A percentile compares a stretch with the other conserved stretches of the same genome.
Evolutionary conservation across 345 rosid species (phyloP).

Genomic region (Trapa incisa): DNA sequence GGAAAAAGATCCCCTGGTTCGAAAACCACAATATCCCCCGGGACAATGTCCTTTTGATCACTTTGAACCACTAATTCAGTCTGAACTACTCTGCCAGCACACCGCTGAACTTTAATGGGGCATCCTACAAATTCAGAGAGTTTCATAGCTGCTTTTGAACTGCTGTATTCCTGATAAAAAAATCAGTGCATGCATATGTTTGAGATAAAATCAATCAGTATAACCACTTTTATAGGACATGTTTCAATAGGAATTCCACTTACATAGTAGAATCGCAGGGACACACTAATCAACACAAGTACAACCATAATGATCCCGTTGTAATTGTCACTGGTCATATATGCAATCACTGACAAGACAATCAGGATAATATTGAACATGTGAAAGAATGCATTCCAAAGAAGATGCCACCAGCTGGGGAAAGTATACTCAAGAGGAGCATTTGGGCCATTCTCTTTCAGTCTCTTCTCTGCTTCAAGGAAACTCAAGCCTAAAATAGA

Average conservation of each 20-base stretch:
- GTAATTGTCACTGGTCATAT: conserved; percentile 47
- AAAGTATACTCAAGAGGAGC: conserved; percentile 34
- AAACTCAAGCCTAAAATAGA: conserved; percentile 45
- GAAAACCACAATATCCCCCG: conserved; percentile 59
- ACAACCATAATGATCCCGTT: conserved; percentile 56
- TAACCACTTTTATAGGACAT: neutral
- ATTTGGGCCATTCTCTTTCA: conserved; percentile 55
- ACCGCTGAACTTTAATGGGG: conserved; percentile 65
- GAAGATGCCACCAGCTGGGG: conserved; percentile 53
- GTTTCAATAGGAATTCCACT: neutral
- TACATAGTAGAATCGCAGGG: conserved; percentile 57
- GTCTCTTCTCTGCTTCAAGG: conserved; percentile 52
- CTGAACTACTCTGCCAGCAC: conserved; percentile 63
- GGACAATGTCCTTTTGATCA: conserved; percentile 64
- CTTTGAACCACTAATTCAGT: conserved; percentile 55
- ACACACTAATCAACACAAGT: conserved; percentile 50
- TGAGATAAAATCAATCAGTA: neutral
- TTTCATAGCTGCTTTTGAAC: conserved; percentile 73
- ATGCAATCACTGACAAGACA: conserved; percentile 47
- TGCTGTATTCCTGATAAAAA: conserved; percentile 34
- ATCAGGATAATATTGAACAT: conserved; percentile 58
- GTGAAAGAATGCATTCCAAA: conserved; percentile 59
- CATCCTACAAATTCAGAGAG: conserved; percentile 47
- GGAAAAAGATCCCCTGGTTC: conserved; percentile 71
- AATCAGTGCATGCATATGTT: neutral